Evolutionary conservation across 192 early-diverging fungal genomes (phyloP).

Genomic region (Chytriomyces sp.): DNA sequence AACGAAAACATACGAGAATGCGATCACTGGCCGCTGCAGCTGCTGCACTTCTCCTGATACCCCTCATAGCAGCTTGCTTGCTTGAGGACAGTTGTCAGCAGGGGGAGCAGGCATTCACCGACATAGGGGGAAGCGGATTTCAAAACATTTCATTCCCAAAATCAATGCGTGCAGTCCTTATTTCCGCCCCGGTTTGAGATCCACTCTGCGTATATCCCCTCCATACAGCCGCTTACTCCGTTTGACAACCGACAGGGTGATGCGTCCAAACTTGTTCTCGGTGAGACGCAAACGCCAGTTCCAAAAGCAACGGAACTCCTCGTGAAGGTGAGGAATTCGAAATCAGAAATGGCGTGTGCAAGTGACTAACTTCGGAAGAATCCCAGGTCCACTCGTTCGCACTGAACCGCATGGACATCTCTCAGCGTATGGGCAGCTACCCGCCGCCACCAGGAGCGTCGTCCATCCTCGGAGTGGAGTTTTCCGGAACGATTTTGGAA

Average conservation of each 20-base stretch:
- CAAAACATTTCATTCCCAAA: too few species aligned
- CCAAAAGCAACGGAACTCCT: conserved; percentile 37
- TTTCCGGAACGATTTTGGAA: conserved; percentile 63
- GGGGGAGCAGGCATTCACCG: too few species aligned
- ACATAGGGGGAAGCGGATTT: too few species aligned
- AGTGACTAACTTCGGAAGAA: not conserved
- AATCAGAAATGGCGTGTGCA: not conserved
- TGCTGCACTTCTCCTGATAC: too few species aligned
- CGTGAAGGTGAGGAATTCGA: conserved; percentile 30
- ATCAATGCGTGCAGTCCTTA: conserved; percentile 19
- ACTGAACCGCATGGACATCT: conserved; percentile 79
- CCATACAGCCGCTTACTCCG: too few species aligned
- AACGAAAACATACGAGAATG: too few species aligned
- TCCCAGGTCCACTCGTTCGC: conserved; percentile 61
- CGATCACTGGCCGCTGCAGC: too few species aligned
- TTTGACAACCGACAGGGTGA: conserved; percentile 13
- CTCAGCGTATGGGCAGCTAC: conserved; percentile 75
- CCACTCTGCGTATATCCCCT: not conserved
- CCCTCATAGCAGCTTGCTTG: too few species aligned
- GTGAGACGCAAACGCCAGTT: conserved; percentile 21
- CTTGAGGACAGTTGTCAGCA: too few species aligned
- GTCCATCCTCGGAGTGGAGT: conserved; percentile 76
- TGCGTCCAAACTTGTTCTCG: conserved; percentile 26
- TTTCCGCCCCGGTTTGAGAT: conserved; percentile 5
- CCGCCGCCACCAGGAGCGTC: conserved; percentile 67